phyloP scores from a whole-genome alignment of 805 yeast species.

The Wickerhamiella azyma region DNA sequence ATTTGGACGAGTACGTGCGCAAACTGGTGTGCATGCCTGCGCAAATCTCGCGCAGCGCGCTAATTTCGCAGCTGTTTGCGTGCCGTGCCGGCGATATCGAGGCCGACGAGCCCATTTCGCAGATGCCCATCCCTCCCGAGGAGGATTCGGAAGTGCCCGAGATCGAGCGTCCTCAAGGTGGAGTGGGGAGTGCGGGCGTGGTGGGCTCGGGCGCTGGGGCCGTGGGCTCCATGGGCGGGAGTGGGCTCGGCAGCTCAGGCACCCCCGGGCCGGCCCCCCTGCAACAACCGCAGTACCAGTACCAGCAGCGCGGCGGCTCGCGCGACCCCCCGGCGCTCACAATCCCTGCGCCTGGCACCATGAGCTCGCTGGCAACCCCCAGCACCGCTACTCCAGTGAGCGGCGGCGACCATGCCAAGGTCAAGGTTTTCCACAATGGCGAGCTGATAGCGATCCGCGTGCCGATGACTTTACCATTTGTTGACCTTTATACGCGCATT shows the following conservation, averaged over 20 bases:
- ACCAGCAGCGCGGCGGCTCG: not conserved
- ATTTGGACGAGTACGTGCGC: constrained; percentile 42
- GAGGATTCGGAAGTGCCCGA: constrained; percentile 1
- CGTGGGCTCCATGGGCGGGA: no score
- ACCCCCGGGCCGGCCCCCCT: not conserved
- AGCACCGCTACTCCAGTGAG: constrained; percentile 1
- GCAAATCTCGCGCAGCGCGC: constrained; percentile 55
- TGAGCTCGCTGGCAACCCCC: not conserved
- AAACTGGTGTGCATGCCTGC: constrained; percentile 57
- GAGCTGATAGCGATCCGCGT: constrained; percentile 29
- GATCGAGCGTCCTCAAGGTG: not conserved
- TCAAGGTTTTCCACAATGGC: constrained; percentile 28
- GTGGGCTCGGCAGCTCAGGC: no score
- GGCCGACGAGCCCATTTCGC: constrained; percentile 21
- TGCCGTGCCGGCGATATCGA: constrained; percentile 52
- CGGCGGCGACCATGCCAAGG: constrained; percentile 20
- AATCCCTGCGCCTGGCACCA: not conserved
- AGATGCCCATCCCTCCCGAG: constrained; percentile 26
- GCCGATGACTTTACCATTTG: constrained; percentile 23
- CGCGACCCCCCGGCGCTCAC: not conserved
- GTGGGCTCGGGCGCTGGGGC: no score
- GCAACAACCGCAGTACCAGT: constrained; percentile 4
- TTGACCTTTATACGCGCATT: constrained; percentile 22
- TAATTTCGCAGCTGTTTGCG: constrained; percentile 60
- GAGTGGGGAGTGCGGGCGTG: no score